Evolutionary conservation across 768 basidiomycete genomes (phyloP).

Genomic region (Cantharellus anzutake): DNA sequence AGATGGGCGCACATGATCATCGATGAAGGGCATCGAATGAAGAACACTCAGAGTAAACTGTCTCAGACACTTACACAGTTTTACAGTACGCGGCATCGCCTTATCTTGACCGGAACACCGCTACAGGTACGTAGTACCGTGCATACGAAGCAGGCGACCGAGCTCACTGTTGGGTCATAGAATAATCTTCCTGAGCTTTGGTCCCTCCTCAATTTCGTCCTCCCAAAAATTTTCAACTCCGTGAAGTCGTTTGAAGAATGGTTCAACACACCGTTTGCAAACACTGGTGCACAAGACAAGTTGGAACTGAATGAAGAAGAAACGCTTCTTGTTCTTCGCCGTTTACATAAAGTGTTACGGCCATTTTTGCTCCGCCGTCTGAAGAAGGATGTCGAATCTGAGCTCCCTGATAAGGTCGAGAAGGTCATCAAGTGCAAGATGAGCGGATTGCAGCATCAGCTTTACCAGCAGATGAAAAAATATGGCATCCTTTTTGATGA

Average conservation of each 20-base stretch:
- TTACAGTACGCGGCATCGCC: slow-evolving; percentile 82
- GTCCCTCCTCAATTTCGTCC: slow-evolving; percentile 87
- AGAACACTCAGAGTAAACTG: slow-evolving; percentile 83
- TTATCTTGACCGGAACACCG: slow-evolving; percentile 90
- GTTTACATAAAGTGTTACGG: slow-evolving; percentile 85
- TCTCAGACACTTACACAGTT: slow-evolving; percentile 77
- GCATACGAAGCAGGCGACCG: slow-evolving; percentile 17
- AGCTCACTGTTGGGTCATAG: slow-evolving; percentile 13
- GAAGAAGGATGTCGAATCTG: slow-evolving; percentile 94
- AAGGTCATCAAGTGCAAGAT: slow-evolving; percentile 94
- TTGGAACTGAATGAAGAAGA: slow-evolving; percentile 99
- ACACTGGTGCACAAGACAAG: slow-evolving; percentile 94
- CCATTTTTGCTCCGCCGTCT: slow-evolving; percentile 83
- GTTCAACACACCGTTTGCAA: slow-evolving; percentile 99
- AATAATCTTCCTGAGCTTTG: slow-evolving; percentile 95
- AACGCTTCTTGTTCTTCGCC: slow-evolving; percentile 88
- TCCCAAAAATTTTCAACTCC: slow-evolving; percentile 94
- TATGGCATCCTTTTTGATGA: slow-evolving; percentile 84
- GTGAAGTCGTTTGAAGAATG: slow-evolving; percentile 99
- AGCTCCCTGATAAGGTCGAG: slow-evolving; percentile 93
- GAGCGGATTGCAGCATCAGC: slow-evolving; percentile 77
- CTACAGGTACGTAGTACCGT: slow-evolving; percentile 29
- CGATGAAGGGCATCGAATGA: slow-evolving; percentile 96
- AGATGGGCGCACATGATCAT: slow-evolving; percentile 99
- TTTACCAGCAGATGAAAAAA: slow-evolving; percentile 97